These are phyloP conservation scores for Eucalyptus cladocalyx DNA, from an alignment of 345 rosid species.

Conservation along the genomic window DNA sequence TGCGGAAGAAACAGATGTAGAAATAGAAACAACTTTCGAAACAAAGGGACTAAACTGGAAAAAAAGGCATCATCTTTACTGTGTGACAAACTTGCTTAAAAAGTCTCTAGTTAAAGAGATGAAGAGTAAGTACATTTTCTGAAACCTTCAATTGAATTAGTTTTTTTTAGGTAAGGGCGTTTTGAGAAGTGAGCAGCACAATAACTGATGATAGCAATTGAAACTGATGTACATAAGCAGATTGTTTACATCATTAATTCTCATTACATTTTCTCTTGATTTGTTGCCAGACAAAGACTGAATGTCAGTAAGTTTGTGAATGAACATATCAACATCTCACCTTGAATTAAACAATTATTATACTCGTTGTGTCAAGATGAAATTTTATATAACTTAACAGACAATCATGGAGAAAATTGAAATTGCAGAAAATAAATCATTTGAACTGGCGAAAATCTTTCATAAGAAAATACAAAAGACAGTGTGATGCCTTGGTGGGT, in stretches of 20 bases:
- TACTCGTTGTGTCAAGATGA: not conserved
- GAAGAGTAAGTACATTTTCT: not conserved
- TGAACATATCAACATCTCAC: not conserved
- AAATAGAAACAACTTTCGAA: not conserved
- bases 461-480: not conserved
- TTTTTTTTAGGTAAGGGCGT: not conserved
- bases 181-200: not conserved
- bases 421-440: not conserved
- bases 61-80: not conserved
- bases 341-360: not conserved
- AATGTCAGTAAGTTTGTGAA: not conserved
- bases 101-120: not conserved
- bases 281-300: not conserved
- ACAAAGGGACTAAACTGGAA: not conserved
- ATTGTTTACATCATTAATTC: not conserved
- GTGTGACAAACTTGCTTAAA: not conserved
- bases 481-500: not conserved
- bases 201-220: not conserved
- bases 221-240: not conserved
- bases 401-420: not conserved
- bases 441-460: not conserved
- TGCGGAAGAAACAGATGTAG: not conserved
- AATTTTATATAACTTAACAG: not conserved
- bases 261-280: not conserved
- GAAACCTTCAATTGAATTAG: not conserved